phyloP scores from a whole-genome alignment of 768 basidiomycete species.

The Russula compacta region DNA sequence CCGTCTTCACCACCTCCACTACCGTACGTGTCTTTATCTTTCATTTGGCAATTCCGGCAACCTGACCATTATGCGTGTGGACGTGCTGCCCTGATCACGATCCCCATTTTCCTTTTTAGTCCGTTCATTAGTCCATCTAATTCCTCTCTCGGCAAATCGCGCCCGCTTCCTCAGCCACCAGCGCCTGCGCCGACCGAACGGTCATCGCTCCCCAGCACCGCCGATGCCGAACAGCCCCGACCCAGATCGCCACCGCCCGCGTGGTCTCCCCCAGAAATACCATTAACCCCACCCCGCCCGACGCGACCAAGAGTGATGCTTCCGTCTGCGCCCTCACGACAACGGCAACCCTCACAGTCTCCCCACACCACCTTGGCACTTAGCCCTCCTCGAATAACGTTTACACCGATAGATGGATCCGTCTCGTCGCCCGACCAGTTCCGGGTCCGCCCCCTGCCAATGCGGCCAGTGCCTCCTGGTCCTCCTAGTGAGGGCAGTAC shows the following conservation, averaged over 20 bases:
- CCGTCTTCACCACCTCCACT: conserved; percentile 14
- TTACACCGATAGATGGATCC: neutral
- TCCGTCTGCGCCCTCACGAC: neutral
- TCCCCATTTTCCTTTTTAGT: neutral
- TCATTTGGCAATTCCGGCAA: neutral
- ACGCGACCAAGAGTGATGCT: neutral
- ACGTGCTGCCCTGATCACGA: conserved; percentile 1
- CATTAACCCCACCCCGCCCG: neutral
- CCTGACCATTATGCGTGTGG: neutral
- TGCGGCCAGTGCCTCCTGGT: conserved; percentile 12
- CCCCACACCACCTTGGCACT: neutral
- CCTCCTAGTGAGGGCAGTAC: conserved; percentile 17
- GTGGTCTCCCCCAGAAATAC: conserved; percentile 11
- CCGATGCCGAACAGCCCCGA: neutral
- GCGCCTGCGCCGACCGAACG: neutral
- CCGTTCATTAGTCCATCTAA: conserved; percentile 4
- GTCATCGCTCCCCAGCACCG: neutral
- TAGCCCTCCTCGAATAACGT: neutral
- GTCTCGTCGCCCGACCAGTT: neutral
- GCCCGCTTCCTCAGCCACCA: conserved; percentile 14
- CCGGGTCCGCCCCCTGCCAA: conserved; percentile 9
- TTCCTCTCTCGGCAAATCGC: conserved; percentile 13
- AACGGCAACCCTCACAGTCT: neutral
- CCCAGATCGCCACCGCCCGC: conserved; percentile 11
- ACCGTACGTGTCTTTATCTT: neutral